Percentiles rank a stretch among this genome's conserved stretches.
Evolutionary conservation across 352 stramenopile genomes (phyloP).

Genomic region (Phytophthora syringae): DNA sequence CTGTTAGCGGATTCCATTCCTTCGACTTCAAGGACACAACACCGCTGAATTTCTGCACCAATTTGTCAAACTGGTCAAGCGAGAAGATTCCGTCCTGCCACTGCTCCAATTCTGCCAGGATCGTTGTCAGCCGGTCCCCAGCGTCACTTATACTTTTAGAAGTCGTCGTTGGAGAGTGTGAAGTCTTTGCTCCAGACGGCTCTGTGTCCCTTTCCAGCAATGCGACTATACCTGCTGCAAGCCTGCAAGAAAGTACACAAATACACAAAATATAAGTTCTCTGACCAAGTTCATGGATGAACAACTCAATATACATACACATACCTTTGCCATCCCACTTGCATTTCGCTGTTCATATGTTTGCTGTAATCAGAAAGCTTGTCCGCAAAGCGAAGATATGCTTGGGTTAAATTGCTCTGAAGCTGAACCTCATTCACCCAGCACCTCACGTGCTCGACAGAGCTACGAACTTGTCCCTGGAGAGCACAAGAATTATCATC

Average conservation of each 20-base stretch:
- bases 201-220: slow-evolving; percentile 3
- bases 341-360: slow-evolving; percentile 6
- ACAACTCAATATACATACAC: not conserved
- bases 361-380: slow-evolving; percentile 18
- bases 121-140: not conserved
- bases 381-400: slow-evolving; percentile 17
- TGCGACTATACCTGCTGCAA: slow-evolving; percentile 8
- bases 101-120: slow-evolving; percentile 18
- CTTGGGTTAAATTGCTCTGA: slow-evolving; percentile 4
- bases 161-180: not conserved
- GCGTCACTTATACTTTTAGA: slow-evolving; percentile 10
- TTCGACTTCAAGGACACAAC: slow-evolving; percentile 23
- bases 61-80: slow-evolving; percentile 36
- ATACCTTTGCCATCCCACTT: slow-evolving; percentile 25
- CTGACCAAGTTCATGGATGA: not conserved
- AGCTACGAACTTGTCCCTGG: not conserved
- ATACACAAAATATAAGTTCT: not conserved
- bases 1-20: slow-evolving; percentile 20
- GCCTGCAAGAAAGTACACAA: slow-evolving; percentile 1
- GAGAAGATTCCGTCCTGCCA: slow-evolving; percentile 43
- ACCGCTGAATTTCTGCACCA: slow-evolving; percentile 9
- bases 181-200: not conserved
- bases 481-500: slow-evolving; percentile 8
- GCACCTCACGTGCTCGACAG: not conserved
- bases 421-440: slow-evolving; percentile 19